Conservation (phyloP, 2,329 filamentous ascomycete species). For the Fusarium sp. region DNA sequence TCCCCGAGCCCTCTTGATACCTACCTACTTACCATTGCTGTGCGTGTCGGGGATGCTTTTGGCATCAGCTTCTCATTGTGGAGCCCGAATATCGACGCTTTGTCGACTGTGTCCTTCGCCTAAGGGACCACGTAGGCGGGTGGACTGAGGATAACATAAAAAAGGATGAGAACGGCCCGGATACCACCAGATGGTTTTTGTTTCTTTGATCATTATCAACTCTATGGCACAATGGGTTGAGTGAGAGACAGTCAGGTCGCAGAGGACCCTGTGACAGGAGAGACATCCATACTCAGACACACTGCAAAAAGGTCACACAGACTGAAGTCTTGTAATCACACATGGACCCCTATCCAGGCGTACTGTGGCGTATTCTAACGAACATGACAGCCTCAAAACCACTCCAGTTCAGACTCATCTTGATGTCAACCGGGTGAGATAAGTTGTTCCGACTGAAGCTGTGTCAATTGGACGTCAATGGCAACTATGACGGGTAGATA, state of each 20-base stretch:
- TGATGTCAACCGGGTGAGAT: background rate
- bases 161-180: conserved; percentile 5
- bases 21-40: background rate
- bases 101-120: conserved; percentile 18
- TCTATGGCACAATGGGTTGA: background rate
- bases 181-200: background rate
- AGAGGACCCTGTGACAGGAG: conserved; percentile 4
- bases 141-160: conserved; percentile 29
- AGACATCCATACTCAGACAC: background rate
- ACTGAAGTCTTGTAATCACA: conserved; percentile 4
- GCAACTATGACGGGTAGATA: conserved; percentile 2
- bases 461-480: conserved; percentile 3
- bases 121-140: conserved; percentile 24
- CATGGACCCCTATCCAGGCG: background rate
- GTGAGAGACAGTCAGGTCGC: background rate
- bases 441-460: conserved; percentile 4
- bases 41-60: background rate
- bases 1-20: background rate
- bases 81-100: conserved; percentile 23
- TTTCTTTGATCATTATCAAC: background rate
- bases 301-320: background rate
- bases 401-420: conserved; percentile 3
- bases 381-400: conserved; percentile 18
- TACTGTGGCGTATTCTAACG: background rate
- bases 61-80: conserved; percentile 6